Evolutionary conservation across 805 yeast genomes (phyloP).

Genomic region (Diddensiella transvaalensis): DNA sequence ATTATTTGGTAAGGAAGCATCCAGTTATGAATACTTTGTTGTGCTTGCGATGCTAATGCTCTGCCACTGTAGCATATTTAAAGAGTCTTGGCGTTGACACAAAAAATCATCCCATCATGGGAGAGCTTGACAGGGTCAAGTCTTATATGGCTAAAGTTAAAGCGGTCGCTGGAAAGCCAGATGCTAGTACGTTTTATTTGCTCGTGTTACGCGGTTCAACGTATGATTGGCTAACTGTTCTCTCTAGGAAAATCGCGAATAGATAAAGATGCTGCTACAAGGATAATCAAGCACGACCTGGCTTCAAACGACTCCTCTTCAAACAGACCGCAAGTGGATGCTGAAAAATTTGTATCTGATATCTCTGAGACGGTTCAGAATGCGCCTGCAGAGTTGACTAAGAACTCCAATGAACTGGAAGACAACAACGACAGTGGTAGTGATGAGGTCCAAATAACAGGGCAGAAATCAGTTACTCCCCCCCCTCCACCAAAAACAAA

Average conservation of each 20-base stretch:
- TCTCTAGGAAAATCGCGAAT: conserved; percentile 17
- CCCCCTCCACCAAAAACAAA: background rate
- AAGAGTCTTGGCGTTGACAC: conserved; percentile 58
- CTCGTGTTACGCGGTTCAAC: too few relatives aligned
- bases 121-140: conserved; percentile 63
- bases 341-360: background rate
- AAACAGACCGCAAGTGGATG: background rate
- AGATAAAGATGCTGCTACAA: conserved; percentile 43
- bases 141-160: conserved; percentile 60
- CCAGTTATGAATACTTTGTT: conserved; percentile 7
- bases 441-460: background rate
- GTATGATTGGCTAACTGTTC: background rate
- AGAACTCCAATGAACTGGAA: background rate
- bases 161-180: conserved; percentile 24
- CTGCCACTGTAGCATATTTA: conserved; percentile 35
- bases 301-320: conserved; percentile 26
- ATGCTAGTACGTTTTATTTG: too few relatives aligned
- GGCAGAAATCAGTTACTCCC: too few relatives aligned
- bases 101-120: conserved; percentile 57
- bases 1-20: conserved; percentile 23
- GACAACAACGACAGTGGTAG: background rate
- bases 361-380: background rate
- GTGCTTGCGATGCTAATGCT: too few relatives aligned
- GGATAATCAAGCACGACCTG: conserved; percentile 45
- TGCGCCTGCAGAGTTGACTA: background rate